These are phyloP conservation scores for Fusarium secorum DNA, from an alignment of 2,329 filamentous ascomycete genomes.

Conservation along the genomic window DNA sequence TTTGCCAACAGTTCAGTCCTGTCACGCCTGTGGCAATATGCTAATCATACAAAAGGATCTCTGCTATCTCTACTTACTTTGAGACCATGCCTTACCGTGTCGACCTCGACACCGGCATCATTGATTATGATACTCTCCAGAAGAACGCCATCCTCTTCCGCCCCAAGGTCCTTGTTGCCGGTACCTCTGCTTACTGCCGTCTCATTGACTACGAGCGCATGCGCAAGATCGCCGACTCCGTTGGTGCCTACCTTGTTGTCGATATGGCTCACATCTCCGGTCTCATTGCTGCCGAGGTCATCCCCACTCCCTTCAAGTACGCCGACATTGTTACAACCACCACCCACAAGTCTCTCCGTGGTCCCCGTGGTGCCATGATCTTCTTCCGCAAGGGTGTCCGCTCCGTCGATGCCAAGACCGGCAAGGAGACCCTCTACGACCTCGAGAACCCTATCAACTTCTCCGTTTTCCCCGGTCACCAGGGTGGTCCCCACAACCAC, in stretches of 20 bases:
- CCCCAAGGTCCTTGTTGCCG: slow-evolving; percentile 94
- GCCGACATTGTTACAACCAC: slow-evolving; percentile 98
- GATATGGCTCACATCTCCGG: slow-evolving; percentile 99
- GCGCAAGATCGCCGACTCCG: slow-evolving; percentile 92
- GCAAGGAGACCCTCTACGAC: slow-evolving; percentile 90
- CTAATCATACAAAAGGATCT: slow-evolving; percentile 68
- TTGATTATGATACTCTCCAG: slow-evolving; percentile 94
- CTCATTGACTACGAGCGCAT: slow-evolving; percentile 97
- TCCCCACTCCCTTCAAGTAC: slow-evolving; percentile 89
- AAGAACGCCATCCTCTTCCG: slow-evolving; percentile 91
- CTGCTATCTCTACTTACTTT: slow-evolving; percentile 97
- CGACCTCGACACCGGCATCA: slow-evolving; percentile 87
- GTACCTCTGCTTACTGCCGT: slow-evolving; percentile 97
- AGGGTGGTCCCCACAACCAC: slow-evolving; percentile 99
- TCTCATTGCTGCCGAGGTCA: slow-evolving; percentile 89
- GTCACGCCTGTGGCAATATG: background rate
- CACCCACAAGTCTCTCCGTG: slow-evolving; percentile 98
- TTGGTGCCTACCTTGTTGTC: slow-evolving; percentile 92
- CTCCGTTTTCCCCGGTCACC: slow-evolving; percentile 98
- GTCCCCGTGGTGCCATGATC: slow-evolving; percentile 98
- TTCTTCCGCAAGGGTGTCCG: slow-evolving; percentile 99
- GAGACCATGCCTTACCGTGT: slow-evolving; percentile 98
- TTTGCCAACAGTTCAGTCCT: slow-evolving; percentile 23
- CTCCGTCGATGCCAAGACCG: slow-evolving; percentile 87
- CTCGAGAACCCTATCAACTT: slow-evolving; percentile 97